phyloP scores from a whole-genome alignment of 306 rosid species.

The Vigna mungo region DNA sequence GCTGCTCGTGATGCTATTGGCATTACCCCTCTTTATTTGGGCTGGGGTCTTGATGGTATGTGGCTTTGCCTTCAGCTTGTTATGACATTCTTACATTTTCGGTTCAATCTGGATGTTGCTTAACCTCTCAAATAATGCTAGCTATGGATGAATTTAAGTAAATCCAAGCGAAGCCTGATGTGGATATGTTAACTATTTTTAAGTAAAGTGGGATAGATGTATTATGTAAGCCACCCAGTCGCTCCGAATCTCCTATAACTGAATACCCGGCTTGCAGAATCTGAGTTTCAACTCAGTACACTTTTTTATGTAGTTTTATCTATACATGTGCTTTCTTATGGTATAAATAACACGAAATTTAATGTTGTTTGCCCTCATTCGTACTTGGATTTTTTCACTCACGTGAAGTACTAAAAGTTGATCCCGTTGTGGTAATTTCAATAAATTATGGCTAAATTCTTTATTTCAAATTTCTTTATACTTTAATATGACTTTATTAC shows the following conservation, averaged over 20 bases:
- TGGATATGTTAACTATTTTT: slow-evolving; percentile 8
- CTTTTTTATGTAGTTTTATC: not conserved
- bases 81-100: slow-evolving; percentile 16
- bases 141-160: slow-evolving; percentile 33
- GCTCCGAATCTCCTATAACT: slow-evolving; percentile 12
- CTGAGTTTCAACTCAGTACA: slow-evolving; percentile 3
- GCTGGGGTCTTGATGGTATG: slow-evolving; percentile 99
- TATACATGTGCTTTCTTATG: not conserved
- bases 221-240: slow-evolving; percentile 18
- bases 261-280: not conserved
- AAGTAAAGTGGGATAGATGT: slow-evolving; percentile 25
- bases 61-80: slow-evolving; percentile 26
- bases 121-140: not conserved
- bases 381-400: slow-evolving; percentile 5
- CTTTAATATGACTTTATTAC: slow-evolving; percentile 7
- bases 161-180: slow-evolving; percentile 16
- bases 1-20: slow-evolving; percentile 99
- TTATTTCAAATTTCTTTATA: not conserved
- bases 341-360: slow-evolving; percentile 5
- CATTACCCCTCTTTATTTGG: slow-evolving; percentile 88
- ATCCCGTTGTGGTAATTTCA: not conserved
- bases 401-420: slow-evolving; percentile 12
- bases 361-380: slow-evolving; percentile 10
- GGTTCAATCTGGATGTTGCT: slow-evolving; percentile 10
- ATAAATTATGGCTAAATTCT: slow-evolving; percentile 23